Percentiles rank a stretch among this genome's conserved stretches.
Conservation (phyloP, 2,329 filamentous ascomycete genomes). For the Pyricularia sp. region DNA sequence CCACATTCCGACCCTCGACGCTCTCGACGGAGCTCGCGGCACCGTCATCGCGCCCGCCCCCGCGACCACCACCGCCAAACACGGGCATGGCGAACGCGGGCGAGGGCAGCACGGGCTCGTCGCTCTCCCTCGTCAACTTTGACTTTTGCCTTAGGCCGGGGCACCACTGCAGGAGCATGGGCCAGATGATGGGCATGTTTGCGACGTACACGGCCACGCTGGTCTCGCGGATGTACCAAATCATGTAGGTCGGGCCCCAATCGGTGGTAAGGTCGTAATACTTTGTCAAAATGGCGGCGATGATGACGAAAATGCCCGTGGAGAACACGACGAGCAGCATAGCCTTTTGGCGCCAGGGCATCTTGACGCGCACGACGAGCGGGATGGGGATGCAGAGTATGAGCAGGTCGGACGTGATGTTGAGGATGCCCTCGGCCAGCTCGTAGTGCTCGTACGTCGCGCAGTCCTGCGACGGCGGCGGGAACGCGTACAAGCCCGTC, state of each 20-base stretch:
- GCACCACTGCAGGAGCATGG: slow-evolving; percentile 27
- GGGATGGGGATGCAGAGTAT: slow-evolving; percentile 39
- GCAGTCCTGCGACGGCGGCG: slow-evolving; percentile 34
- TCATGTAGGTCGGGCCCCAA: slow-evolving; percentile 24
- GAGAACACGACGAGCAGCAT: slow-evolving; percentile 37
- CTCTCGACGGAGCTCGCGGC: background rate
- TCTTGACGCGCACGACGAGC: slow-evolving; percentile 29
- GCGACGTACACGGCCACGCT: slow-evolving; percentile 41
- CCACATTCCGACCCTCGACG: background rate
- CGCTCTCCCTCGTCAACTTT: background rate
- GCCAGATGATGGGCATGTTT: slow-evolving; percentile 45
- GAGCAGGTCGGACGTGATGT: slow-evolving; percentile 35
- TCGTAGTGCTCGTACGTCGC: slow-evolving; percentile 34
- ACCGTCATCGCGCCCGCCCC: no score
- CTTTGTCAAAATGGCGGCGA: slow-evolving; percentile 32
- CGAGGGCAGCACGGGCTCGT: background rate
- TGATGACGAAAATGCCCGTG: slow-evolving; percentile 38
- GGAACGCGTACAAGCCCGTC: slow-evolving; percentile 35
- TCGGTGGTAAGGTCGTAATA: slow-evolving; percentile 29
- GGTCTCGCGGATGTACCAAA: slow-evolving; percentile 46
- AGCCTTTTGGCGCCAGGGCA: slow-evolving; percentile 33
- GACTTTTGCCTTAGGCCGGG: background rate
- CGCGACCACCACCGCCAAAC: background rate
- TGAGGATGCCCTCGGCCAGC: slow-evolving; percentile 37
- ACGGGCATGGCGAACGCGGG: background rate